phyloP scores from a whole-genome alignment of 176 grass and related monocot species.

The Lolium multiflorum region DNA sequence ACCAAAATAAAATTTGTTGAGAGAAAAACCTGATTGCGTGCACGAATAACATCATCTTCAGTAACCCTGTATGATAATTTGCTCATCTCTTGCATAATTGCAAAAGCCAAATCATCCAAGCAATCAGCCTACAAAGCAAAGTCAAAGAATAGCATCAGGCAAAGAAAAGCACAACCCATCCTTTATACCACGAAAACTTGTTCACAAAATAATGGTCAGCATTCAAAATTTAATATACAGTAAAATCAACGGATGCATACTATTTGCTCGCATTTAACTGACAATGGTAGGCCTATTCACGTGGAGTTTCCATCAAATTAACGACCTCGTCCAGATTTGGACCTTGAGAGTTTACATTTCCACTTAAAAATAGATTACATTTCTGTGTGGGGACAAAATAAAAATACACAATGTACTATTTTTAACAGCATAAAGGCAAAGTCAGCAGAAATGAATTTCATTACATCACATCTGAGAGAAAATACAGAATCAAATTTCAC shows the following conservation, averaged over 20 bases:
- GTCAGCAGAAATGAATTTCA: not conserved
- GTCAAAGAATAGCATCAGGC: not conserved
- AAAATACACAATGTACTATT: not conserved
- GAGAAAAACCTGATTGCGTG: slow-evolving; percentile 87
- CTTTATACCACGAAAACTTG: not conserved
- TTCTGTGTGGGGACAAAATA: not conserved
- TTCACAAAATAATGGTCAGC: not conserved
- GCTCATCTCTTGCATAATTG: slow-evolving; percentile 96
- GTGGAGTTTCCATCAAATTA: not conserved
- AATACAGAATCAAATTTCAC: not conserved
- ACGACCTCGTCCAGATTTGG: not conserved
- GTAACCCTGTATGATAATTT: slow-evolving; percentile 92
- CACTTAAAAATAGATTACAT: not conserved
- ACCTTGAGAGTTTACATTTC: not conserved
- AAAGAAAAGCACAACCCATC: not conserved
- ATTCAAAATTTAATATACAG: not conserved
- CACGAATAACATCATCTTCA: slow-evolving; percentile 97
- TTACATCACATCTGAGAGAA: not conserved
- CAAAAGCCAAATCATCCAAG: slow-evolving; percentile 95
- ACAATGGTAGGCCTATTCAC: not conserved
- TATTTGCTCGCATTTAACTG: not conserved
- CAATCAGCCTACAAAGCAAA: slow-evolving; percentile 73
- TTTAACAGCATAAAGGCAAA: not conserved
- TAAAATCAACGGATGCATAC: not conserved
- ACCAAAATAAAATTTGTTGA: not conserved